A percentile compares a stretch with the other conserved stretches of the same genome.
These are phyloP conservation scores for Solanum habrochaites DNA, from an alignment of 257 asterid genomes.

Conservation along the genomic window DNA sequence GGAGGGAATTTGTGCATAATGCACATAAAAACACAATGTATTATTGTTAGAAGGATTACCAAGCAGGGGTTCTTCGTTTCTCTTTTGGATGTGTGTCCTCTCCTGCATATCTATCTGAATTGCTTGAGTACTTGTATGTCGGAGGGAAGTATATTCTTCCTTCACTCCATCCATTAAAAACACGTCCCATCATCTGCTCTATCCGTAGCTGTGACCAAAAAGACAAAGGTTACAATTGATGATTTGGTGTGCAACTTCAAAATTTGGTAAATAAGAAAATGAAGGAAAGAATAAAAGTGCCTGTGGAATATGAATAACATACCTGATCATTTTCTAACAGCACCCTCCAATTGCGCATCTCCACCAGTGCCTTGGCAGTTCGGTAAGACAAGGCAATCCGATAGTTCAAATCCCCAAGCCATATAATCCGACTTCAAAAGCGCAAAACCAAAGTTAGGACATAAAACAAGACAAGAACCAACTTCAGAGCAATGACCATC, in stretches of 20 bases:
- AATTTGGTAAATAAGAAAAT: neutral
- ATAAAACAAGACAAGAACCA: neutral
- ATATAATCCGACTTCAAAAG: slow-evolving; percentile 66
- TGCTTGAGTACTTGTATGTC: slow-evolving; percentile 75
- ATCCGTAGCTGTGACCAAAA: slow-evolving; percentile 53
- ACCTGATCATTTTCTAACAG: slow-evolving; percentile 94
- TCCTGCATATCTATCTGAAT: slow-evolving; percentile 83
- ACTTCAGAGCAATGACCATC: neutral
- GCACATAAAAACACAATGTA: neutral
- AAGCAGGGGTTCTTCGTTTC: slow-evolving; percentile 91
- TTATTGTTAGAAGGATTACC: slow-evolving; percentile 32
- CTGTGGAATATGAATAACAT: slow-evolving; percentile 7
- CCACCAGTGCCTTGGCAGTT: slow-evolving; percentile 88
- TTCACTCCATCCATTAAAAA: slow-evolving; percentile 78
- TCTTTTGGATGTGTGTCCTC: slow-evolving; percentile 65
- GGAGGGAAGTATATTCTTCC: slow-evolving; percentile 91
- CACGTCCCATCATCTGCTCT: slow-evolving; percentile 68
- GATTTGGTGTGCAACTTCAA: neutral
- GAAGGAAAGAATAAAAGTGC: neutral
- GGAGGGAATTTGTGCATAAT: neutral
- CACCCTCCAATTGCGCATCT: slow-evolving; percentile 96
- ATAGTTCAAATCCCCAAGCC: slow-evolving; percentile 97
- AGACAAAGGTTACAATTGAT: neutral
- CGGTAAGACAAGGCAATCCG: slow-evolving; percentile 83
- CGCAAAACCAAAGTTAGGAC: neutral